Evolutionary conservation across 768 basidiomycete genomes (phyloP), one percentile per base, ranked within the genome.

Genomic region (Mycena galericulata): DNA sequence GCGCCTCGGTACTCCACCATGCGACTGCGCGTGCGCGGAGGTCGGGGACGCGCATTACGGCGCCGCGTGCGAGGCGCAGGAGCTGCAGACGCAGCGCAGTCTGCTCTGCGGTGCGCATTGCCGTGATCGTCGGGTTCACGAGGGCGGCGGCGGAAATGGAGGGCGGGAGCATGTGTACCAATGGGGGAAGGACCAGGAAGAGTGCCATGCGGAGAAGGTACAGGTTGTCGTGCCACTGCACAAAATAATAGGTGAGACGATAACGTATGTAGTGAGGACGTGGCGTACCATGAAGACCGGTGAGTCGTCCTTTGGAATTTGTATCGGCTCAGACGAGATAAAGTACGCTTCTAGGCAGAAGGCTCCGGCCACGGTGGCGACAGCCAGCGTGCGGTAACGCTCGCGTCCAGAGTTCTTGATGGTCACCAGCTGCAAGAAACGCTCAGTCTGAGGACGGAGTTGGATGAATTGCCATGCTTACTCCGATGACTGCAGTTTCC

Each of bases 191-290:
- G 32, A 83, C 9, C 62, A 92, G 80, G 79, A 93, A 90, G 59
- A 91, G 76, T 2, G 82, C 29, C 59, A 87, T 85, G n/a, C 92
- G 91, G 36, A 79, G 67, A 53, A 83, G 74, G 75, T 86, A 84
- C 40, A 90, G 78, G 29, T 75, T 80, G 75, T 93, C 91, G 78
- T 92, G 90, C 88, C 89, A 90, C 92, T 93, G 67, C 24, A 29
- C 26, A 4, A n/a, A n/a, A n/a, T 22, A 32, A 7, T 17, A 26
- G 45, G 47, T 60, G 46, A 68, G 65, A 17, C 38, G 17, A 34
- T 41, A 29, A 15, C 15, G 41, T 17, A 54, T 29, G 15, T 46
- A 59, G 32, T 3, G 26, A 29, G 32, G 43, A 67, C 3, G 26
- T 27, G 22, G 71, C 80, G 58, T 72, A 85, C 85, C 84, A 81